Evolutionary conservation across 2,329 filamentous ascomycete species (phyloP), one percentile per base, ranked within the genome.

Genomic region (Colletotrichum sp.): DNA sequence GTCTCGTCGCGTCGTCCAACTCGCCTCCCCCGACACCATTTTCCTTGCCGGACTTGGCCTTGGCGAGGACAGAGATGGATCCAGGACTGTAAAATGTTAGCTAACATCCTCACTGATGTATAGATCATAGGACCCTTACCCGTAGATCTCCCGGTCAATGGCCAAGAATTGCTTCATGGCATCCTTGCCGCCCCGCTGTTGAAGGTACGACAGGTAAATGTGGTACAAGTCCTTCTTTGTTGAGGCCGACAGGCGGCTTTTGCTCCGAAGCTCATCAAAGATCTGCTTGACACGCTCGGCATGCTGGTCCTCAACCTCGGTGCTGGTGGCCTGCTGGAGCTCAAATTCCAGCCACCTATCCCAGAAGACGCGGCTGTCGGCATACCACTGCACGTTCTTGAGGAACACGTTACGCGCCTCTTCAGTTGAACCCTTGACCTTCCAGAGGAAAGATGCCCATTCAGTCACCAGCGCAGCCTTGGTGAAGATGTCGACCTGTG

Each of bases 311-410:
- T 96, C 95, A 4, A 90, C 88, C 66, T 92, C 90, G 2, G 89
- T 86, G 77, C 88, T 93, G 2, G 93, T 93, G 13, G 95, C 94
- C 83, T 98, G 96, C 72, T 95, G 92, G 65, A 98, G 88, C 87
- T 99, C 97, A 81, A 99, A 98, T 75, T 94, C 89, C 71, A 99
- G 90, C 89, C 96, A 99, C 81, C 92, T 95, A 79, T 93, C 89
- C 96, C 97, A 99, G 88, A 99, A 99, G 59, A 95, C 89, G 39
- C 93, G 91, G 84, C 96, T 98, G 82, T 97, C 95, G 3, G 93
- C 89, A 83, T 98, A 98, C 89, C 93, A 95, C 82, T 96, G 93
- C 72, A 94, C 90, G 80, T 98, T 96, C 84, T 93, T 94, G 77
- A 92, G 87, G 87, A 96, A 99, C 1, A 98, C 92, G 69, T 94